Evolutionary conservation across 164 flowering plant genomes (phyloP), one percentile per base, ranked within the genome.

Genomic region (Stephania japonica): DNA sequence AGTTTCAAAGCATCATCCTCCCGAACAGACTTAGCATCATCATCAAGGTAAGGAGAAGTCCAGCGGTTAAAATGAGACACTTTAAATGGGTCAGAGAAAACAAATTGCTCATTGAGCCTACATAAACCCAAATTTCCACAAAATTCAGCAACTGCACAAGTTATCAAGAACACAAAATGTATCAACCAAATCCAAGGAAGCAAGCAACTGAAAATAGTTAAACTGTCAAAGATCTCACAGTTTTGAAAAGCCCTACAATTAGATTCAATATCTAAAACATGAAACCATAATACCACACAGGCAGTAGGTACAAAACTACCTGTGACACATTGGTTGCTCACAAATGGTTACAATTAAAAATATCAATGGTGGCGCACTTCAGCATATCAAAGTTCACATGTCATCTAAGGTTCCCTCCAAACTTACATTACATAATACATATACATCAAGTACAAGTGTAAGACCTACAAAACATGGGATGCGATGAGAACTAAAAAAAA

Each of bases 121-220:
- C 96, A 89, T 73, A 95, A 49, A 87, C 93, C 99, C 83, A 91
- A 88, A 61, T 95, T 95, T 67, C 92, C 98, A 83, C 98, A 93
- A 78, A 80, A 95, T 70, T 92, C 91, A 77, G 99, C 92, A 74
- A 94, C 98, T 94, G 93, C 84, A 87, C 1, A 77, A 64, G 72
- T 41, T 49, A 70, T 64, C 18, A 74, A 59, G 42, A 65, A 59
- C 41, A 64, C 63, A 43, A 71, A 71, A 19, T 21, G 1, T 59
- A 42, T 64, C 73, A 64, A 42, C 5, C 32, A 47, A 24, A 62
- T 13, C 7, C 21, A 71, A 16, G 43, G 11, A 25, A 19, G 18
- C 21, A 14, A 7, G 13, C 6, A 11, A 64, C 26, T 19, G 24
- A 1, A 32, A 32, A 47, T 47, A 47, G 13, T 9, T 47, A 3